These are phyloP conservation scores for Lichtheimia ramosa DNA, from an alignment of 371 early-diverging fungal species.

Conservation along the genomic window DNA sequence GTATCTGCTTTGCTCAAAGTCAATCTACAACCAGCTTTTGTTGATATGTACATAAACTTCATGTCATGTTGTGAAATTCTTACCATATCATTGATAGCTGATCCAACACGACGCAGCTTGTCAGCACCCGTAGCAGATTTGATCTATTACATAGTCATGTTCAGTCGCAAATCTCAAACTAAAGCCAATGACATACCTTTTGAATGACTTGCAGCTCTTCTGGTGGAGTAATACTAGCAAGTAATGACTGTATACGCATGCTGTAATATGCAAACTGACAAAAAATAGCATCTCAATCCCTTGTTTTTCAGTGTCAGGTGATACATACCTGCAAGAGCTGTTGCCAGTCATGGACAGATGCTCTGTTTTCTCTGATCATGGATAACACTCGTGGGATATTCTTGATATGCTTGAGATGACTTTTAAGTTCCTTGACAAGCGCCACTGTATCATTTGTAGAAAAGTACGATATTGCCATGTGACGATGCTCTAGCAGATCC, in stretches of 20 bases:
- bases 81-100: slow-evolving; percentile 59
- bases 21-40: slow-evolving; percentile 47
- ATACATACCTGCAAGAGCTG: slow-evolving; percentile 60
- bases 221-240: not conserved
- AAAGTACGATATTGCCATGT: slow-evolving; percentile 57
- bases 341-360: slow-evolving; percentile 68
- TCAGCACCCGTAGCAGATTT: slow-evolving; percentile 22
- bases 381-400: slow-evolving; percentile 61
- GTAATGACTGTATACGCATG: slow-evolving; percentile 44
- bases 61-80: not conserved
- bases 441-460: slow-evolving; percentile 24
- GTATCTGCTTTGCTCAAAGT: slow-evolving; percentile 64
- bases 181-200: slow-evolving; percentile 24
- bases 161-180: too few relatives aligned
- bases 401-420: slow-evolving; percentile 54
- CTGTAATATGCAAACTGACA: slow-evolving; percentile 63
- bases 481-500: slow-evolving; percentile 47
- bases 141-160: not conserved
- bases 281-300: too few relatives aligned
- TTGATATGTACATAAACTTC: not conserved
- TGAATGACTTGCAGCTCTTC: slow-evolving; percentile 14
- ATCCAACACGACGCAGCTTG: slow-evolving; percentile 52
- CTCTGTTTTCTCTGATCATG: slow-evolving; percentile 47
- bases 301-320: too few relatives aligned
- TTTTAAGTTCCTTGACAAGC: slow-evolving; percentile 33